Evolutionary conservation across 2,329 filamentous ascomycete species (phyloP).

Genomic region (Neoscytalidium dimidiatum): DNA sequence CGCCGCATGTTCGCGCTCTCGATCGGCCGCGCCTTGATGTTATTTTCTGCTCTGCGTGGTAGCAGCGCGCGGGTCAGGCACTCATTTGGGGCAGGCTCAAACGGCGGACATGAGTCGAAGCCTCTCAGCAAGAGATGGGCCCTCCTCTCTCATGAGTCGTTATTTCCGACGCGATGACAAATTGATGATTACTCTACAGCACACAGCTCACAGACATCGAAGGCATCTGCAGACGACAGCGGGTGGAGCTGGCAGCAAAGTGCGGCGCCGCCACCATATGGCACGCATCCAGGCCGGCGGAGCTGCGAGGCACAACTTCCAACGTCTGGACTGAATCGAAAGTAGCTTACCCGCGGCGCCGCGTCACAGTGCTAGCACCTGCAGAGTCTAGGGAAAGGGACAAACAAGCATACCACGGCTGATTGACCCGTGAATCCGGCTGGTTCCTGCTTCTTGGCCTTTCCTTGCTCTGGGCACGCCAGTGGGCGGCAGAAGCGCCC

Average conservation of each 20-base stretch:
- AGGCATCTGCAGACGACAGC: not conserved
- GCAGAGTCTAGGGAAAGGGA: not conserved
- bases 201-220: not conserved
- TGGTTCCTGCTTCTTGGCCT: not conserved
- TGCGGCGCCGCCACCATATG: conserved; percentile 4
- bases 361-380: not conserved
- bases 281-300: not conserved
- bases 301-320: not conserved
- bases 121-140: not conserved
- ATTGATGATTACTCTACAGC: not conserved
- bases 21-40: not conserved
- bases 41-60: not conserved
- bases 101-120: conserved; percentile 3
- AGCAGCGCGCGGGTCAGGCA: not conserved
- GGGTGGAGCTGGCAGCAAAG: not conserved
- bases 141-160: not conserved
- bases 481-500: not conserved
- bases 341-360: not conserved
- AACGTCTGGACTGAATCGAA: conserved; percentile 10
- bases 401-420: not conserved
- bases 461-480: not conserved
- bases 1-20: not conserved
- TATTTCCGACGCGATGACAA: conserved; percentile 3
- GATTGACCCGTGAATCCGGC: conserved; percentile 1
- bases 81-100: not conserved